Evolutionary conservation across 108 stramenopile genomes (phyloP).

Genomic region (Pseudonitzschia pungens): DNA sequence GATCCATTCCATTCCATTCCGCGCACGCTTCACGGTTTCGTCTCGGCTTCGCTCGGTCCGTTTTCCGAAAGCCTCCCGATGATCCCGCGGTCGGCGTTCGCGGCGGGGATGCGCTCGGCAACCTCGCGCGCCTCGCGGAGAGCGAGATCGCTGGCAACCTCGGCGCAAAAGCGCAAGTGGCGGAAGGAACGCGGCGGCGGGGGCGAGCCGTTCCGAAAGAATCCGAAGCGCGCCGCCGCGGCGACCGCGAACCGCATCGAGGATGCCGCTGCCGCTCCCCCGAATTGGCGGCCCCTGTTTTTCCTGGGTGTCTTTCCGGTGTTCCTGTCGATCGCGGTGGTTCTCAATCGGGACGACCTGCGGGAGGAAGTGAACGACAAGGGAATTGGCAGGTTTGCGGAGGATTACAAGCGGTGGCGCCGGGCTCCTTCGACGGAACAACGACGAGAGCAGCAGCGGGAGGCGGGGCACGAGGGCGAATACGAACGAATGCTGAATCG

Average conservation of each 20-base stretch:
- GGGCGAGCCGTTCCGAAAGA: constrained; percentile 8
- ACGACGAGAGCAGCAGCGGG: neutral
- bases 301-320: constrained; percentile 42
- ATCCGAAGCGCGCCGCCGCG: neutral
- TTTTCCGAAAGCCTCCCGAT: neutral
- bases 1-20: too few relatives aligned
- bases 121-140: neutral
- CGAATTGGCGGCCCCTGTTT: constrained; percentile 23
- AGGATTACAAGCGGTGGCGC: constrained; percentile 11
- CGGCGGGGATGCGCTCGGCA: neutral
- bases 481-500: neutral
- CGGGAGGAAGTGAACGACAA: constrained; percentile 25
- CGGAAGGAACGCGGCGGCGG: neutral
- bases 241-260: neutral
- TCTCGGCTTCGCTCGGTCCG: too few relatives aligned
- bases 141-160: constrained; percentile 21
- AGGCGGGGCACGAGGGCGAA: neutral
- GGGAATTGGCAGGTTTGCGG: constrained; percentile 10
- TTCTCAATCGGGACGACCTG: constrained; percentile 35
- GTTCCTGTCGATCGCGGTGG: constrained; percentile 22
- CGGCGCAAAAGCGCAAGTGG: constrained; percentile 31
- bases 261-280: neutral
- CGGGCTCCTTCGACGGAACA: neutral
- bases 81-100: neutral
- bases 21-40: too few relatives aligned